A percentile compares a stretch with the other conserved stretches of the same genome.
phyloP scores from a whole-genome alignment of 306 rosid species.

The Trichosanthes cucumerina region DNA sequence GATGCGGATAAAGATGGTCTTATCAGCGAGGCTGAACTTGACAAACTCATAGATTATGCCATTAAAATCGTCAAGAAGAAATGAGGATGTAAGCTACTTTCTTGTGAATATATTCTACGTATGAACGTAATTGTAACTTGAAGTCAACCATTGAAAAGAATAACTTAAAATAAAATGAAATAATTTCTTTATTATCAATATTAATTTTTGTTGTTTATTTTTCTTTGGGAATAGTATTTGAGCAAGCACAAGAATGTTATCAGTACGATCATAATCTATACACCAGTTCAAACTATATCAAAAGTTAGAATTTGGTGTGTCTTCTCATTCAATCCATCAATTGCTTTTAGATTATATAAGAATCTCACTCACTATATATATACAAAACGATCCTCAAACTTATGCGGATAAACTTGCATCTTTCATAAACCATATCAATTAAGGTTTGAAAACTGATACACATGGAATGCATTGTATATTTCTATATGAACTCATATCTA shows the following conservation, averaged over 20 bases:
- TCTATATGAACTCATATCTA: too few species aligned
- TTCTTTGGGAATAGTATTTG: background rate
- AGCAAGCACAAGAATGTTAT: background rate
- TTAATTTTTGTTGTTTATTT: background rate
- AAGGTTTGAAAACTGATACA: too few species aligned
- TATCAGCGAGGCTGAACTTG: background rate
- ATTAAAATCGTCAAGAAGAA: background rate
- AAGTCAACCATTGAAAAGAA: background rate
- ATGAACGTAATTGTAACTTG: background rate
- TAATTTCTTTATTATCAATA: background rate
- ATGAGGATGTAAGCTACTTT: background rate
- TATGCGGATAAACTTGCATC: too few species aligned
- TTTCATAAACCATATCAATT: too few species aligned
- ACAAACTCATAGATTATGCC: background rate
- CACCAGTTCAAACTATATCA: background rate
- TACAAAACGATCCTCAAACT: too few species aligned
- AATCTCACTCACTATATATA: too few species aligned
- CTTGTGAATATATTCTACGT: background rate
- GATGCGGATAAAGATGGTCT: slow-evolving; percentile 15
- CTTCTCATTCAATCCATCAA: background rate
- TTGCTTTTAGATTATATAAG: too few species aligned
- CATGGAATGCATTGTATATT: too few species aligned
- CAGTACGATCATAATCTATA: background rate
- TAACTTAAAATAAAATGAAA: background rate
- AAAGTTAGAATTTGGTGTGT: background rate